A percentile compares a stretch with the other conserved stretches of the same genome.
These are phyloP conservation scores for Aspergillus pseudoglaucus DNA, from an alignment of 2,329 filamentous ascomycete genomes.

Conservation along the genomic window DNA sequence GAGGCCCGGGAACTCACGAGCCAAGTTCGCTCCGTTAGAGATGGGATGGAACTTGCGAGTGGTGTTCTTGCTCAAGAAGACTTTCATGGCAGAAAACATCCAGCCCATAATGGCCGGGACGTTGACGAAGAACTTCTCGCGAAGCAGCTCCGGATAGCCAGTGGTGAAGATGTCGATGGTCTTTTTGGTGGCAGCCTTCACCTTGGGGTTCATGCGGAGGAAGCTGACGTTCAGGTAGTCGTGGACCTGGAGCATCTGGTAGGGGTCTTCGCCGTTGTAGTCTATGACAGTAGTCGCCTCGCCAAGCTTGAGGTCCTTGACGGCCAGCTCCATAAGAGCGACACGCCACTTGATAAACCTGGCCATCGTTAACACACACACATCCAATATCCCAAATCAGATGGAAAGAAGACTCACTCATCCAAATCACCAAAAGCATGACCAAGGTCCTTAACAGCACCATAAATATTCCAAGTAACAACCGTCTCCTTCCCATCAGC, in stretches of 20 bases:
- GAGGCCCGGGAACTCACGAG: slow-evolving; percentile 52
- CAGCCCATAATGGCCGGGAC: slow-evolving; percentile 89
- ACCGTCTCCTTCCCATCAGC: slow-evolving; percentile 51
- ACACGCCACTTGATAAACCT: slow-evolving; percentile 89
- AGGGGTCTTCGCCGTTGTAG: slow-evolving; percentile 62
- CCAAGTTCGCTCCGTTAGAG: slow-evolving; percentile 64
- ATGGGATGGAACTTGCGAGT: slow-evolving; percentile 75
- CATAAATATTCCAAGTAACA: slow-evolving; percentile 91
- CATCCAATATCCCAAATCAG: background rate
- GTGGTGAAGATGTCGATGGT: slow-evolving; percentile 75
- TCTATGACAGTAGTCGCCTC: slow-evolving; percentile 64
- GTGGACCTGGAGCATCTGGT: slow-evolving; percentile 88
- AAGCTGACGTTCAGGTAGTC: slow-evolving; percentile 88
- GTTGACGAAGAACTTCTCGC: slow-evolving; percentile 93
- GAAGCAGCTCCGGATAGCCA: slow-evolving; percentile 83
- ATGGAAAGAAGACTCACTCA: slow-evolving; percentile 53
- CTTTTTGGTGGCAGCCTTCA: slow-evolving; percentile 70
- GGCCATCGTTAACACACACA: background rate
- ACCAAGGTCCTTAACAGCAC: slow-evolving; percentile 72
- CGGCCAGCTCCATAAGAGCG: slow-evolving; percentile 79
- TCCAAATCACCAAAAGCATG: slow-evolving; percentile 74
- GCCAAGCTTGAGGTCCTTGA: slow-evolving; percentile 65
- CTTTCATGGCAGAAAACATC: slow-evolving; percentile 68
- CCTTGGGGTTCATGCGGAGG: slow-evolving; percentile 68
- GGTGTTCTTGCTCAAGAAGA: slow-evolving; percentile 66